Evolutionary conservation across 225 moss, liverwort and hornwort species (phyloP), one percentile per base, ranked within the genome.

Genomic region (Polytrichum formosum): DNA sequence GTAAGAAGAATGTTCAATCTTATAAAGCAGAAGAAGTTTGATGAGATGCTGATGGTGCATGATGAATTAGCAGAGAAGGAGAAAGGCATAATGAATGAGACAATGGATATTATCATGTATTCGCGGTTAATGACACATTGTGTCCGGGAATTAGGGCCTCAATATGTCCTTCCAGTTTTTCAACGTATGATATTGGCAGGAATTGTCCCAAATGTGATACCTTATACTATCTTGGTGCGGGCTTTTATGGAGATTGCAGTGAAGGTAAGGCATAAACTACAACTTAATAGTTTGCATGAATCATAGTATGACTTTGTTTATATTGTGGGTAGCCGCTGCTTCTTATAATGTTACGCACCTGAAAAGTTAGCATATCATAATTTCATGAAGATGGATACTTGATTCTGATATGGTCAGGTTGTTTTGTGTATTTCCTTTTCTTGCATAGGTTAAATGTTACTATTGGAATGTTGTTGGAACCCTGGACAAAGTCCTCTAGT

Each of bases 181-280:
- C 76, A 83, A 73, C 76, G 83, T n/a, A 88, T 88, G 88, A 63
- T 88, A 58, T 76, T 71, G 6, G 74, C 74, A 2, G 83, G 88
- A 26, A 83, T 88, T 21, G 67, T 61, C 54, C 78, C 80, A 27
- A 83, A 85, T 69, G 88, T 88, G 69, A 78, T 85, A 53, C 78
- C 88, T 1, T 88, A 83, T 59, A 88, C 88, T 54, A 88, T 88
- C 62, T 64, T 88, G 61, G 76, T 88, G 19, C 76, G 78, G 70
- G 73, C 88, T 26, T 81, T 72, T 72, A 88, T 88, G 85, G 76
- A 88, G 58, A 74, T 67, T 64, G 78, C 65, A 37, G 67, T 74
- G 56, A 78, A 75, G 78, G 85, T 85, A 76, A 74, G 30, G 17
- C 46, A 46, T 46, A 2, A 46, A 13, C 13, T 46, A 46, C 46